These are phyloP conservation scores for Starmerella riodocensis DNA, from an alignment of 805 yeast species.

Conservation along the genomic window DNA sequence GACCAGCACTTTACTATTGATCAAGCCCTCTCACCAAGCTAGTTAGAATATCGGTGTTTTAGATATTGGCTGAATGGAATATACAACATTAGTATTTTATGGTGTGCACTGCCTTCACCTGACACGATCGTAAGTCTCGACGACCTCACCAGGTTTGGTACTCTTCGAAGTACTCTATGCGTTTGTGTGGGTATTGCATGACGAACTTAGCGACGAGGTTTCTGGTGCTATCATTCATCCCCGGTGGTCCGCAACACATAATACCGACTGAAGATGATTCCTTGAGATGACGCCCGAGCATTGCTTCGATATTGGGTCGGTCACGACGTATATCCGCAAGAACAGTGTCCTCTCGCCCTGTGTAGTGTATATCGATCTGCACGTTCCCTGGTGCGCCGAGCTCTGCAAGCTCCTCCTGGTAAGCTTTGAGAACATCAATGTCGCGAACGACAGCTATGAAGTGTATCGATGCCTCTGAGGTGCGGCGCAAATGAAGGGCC, in stretches of 20 bases:
- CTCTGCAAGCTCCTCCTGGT: neutral
- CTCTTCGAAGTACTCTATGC: conserved; percentile 58
- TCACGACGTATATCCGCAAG: neutral
- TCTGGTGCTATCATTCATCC: conserved; percentile 47
- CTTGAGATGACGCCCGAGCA: conserved; percentile 28
- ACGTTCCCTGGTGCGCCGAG: neutral
- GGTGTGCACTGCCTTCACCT: no score
- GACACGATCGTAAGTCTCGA: no score
- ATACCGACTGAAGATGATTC: conserved; percentile 36
- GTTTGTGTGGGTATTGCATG: conserved; percentile 27
- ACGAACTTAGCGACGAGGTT: conserved; percentile 31
- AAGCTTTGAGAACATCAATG: conserved; percentile 5
- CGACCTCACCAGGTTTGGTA: conserved; percentile 47
- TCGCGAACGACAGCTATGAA: conserved; percentile 7
- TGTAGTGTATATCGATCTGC: conserved; percentile 5
- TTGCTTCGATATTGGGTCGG: conserved; percentile 11
- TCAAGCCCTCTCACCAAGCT: neutral
- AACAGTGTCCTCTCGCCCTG: neutral
- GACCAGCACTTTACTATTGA: neutral
- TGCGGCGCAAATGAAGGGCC: neutral
- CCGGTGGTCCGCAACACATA: conserved; percentile 51
- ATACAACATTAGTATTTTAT: neutral
- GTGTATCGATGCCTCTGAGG: neutral
- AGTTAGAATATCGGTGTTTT: neutral
- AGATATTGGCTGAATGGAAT: neutral